Percentiles rank a stretch among this genome's conserved stretches.
Evolutionary conservation across 805 yeast species (phyloP).

Genomic region (Saturnispora gosingensis): DNA sequence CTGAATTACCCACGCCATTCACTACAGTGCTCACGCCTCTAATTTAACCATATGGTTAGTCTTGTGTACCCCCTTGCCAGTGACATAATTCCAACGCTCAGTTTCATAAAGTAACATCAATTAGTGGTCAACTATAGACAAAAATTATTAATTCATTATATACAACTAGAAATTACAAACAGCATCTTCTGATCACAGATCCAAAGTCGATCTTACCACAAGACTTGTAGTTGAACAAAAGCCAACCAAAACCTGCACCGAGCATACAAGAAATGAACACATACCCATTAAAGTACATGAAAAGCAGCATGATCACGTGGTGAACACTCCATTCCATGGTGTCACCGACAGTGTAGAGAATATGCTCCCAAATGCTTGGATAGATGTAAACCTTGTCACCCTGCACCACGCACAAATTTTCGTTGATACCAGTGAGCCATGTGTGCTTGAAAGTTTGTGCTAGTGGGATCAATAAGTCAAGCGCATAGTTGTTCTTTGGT

Average conservation of each 20-base stretch:
- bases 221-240: slow-evolving; percentile 11
- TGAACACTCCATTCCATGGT: slow-evolving; percentile 17
- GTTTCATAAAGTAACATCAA: neutral
- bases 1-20: too few relatives aligned
- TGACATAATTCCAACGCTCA: too few relatives aligned
- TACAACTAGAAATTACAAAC: slow-evolving; percentile 9
- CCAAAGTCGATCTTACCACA: slow-evolving; percentile 6
- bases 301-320: slow-evolving; percentile 15
- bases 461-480: slow-evolving; percentile 11
- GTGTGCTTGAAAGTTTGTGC: slow-evolving; percentile 10
- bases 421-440: slow-evolving; percentile 13
- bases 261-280: slow-evolving; percentile 16
- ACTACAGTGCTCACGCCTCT: too few relatives aligned
- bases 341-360: slow-evolving; percentile 10
- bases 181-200: slow-evolving; percentile 14
- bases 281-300: slow-evolving; percentile 18
- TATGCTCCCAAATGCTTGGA: slow-evolving; percentile 14
- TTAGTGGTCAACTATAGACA: neutral
- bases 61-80: too few relatives aligned
- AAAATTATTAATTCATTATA: neutral
- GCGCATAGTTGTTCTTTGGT: neutral
- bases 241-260: slow-evolving; percentile 15
- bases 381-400: slow-evolving; percentile 13
- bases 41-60: too few relatives aligned
- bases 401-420: slow-evolving; percentile 9